Percentiles rank a stretch among this genome's conserved stretches.
phyloP scores from a whole-genome alignment of 306 rosid species.

The Cucumis cinereus region DNA sequence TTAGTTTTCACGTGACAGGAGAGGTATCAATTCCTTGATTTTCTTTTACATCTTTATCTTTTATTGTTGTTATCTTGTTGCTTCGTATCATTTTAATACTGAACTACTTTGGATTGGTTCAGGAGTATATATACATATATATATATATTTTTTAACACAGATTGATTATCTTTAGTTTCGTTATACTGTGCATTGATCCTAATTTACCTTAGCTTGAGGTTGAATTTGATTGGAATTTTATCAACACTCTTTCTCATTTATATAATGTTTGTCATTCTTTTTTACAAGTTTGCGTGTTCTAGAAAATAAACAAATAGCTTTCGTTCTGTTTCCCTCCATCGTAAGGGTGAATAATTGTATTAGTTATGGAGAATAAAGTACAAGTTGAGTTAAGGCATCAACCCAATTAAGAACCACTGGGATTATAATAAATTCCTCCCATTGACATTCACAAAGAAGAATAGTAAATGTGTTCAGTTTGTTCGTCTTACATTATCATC shows the following conservation, averaged over 20 bases:
- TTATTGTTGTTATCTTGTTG: neutral
- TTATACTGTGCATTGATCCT: neutral
- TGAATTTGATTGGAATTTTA: neutral
- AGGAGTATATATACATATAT: neutral
- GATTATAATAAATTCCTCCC: neutral
- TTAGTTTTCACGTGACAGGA: slow-evolving; percentile 93
- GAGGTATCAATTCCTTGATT: slow-evolving; percentile 41
- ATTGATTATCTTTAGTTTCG: neutral
- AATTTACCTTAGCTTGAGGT: neutral
- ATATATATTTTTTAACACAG: neutral
- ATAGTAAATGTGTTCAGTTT: neutral
- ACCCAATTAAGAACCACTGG: neutral
- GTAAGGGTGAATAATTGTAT: neutral
- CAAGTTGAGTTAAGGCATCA: neutral
- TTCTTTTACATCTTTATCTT: neutral
- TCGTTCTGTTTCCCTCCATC: neutral
- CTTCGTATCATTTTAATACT: neutral
- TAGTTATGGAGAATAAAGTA: neutral
- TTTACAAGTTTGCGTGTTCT: neutral
- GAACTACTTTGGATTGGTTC: neutral
- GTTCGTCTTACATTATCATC: neutral
- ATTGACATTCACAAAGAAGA: neutral
- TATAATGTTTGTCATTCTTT: neutral
- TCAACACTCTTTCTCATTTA: neutral
- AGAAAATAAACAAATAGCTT: neutral